Evolutionary conservation across 768 basidiomycete genomes (phyloP).

Genomic region (Tylopilus sp.): DNA sequence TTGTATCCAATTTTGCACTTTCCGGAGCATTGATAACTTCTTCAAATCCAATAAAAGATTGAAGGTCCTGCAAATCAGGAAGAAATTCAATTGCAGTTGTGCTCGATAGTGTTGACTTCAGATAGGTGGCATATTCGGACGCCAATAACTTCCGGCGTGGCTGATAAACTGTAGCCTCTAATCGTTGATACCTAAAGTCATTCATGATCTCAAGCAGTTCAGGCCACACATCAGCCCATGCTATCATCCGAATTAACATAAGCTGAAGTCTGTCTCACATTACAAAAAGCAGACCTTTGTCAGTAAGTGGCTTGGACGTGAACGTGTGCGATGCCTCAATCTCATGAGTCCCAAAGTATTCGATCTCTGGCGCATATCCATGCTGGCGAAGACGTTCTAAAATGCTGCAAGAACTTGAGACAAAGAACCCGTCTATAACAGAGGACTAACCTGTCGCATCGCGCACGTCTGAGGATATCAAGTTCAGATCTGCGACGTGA

Average conservation of each 20-base stretch:
- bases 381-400: conserved; percentile 4
- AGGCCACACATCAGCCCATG: conserved; percentile 1
- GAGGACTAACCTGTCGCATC: too few species aligned
- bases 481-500: too few species aligned
- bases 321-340: conserved; percentile 2
- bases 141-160: not conserved
- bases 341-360: not conserved
- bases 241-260: not conserved
- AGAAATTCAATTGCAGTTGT: not conserved
- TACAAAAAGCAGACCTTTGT: not conserved
- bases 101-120: not conserved
- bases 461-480: too few species aligned
- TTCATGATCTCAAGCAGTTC: too few species aligned
- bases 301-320: conserved; percentile 5
- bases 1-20: not conserved
- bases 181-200: not conserved
- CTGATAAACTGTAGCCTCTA: not conserved
- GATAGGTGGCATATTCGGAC: not conserved
- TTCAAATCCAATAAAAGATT: not conserved
- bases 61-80: not conserved
- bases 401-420: too few species aligned
- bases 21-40: conserved; percentile 1
- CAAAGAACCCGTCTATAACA: too few species aligned
- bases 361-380: conserved; percentile 7
- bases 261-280: too few species aligned